Percentiles rank a stretch among this genome's conserved stretches.
These are phyloP conservation scores for Ehretia macrophylla DNA, from an alignment of 257 asterid genomes.

Conservation along the genomic window DNA sequence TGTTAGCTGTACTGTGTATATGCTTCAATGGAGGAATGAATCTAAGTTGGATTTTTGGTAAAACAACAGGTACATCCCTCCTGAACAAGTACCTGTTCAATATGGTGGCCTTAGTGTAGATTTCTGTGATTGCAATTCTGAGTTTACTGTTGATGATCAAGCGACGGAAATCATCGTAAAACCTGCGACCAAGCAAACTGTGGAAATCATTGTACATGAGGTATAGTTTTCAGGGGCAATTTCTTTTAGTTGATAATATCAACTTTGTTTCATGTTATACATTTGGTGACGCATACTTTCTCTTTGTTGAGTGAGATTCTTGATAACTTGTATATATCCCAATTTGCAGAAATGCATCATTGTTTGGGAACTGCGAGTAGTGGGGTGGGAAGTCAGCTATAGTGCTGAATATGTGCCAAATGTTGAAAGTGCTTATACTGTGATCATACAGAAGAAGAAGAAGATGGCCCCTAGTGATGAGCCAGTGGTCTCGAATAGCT, in stretches of 20 bases:
- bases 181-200: conserved; percentile 85
- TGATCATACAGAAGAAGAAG: conserved; percentile 68
- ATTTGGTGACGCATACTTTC: not conserved
- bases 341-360: conserved; percentile 61
- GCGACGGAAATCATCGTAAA: conserved; percentile 64
- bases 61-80: conserved; percentile 54
- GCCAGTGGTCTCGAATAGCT: conserved; percentile 57
- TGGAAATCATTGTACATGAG: conserved; percentile 82
- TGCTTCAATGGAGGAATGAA: not conserved
- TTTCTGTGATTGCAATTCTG: conserved; percentile 87
- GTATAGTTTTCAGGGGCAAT: conserved; percentile 28
- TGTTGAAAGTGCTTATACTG: conserved; percentile 45
- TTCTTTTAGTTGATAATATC: conserved; percentile 1
- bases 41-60: conserved; percentile 3
- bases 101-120: conserved; percentile 90
- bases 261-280: not conserved
- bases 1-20: not conserved
- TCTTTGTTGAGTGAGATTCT: not conserved
- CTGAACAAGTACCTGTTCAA: conserved; percentile 72
- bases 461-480: conserved; percentile 59
- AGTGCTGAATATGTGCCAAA: conserved; percentile 76
- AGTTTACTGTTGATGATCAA: conserved; percentile 66
- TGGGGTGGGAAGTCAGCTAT: conserved; percentile 94
- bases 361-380: conserved; percentile 89
- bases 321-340: not conserved